These are phyloP conservation scores for Vaccinium macrocarpon DNA, from an alignment of 148 eudicot genomes.

Conservation along the genomic window DNA sequence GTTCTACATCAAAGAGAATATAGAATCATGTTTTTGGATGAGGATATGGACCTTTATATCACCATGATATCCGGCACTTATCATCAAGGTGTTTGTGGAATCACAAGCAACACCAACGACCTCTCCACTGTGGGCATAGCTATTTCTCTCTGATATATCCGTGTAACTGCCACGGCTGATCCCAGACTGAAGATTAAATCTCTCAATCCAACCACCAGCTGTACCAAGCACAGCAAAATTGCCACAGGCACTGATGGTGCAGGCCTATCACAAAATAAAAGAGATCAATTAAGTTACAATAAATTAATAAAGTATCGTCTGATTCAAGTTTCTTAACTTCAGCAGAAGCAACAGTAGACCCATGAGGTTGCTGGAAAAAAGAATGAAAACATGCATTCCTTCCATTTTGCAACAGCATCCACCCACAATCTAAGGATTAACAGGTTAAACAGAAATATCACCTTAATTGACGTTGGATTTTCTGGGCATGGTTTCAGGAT, in stretches of 20 bases:
- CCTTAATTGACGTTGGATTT: conserved; percentile 70
- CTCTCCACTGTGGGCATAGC: conserved; percentile 79
- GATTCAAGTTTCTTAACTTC: conserved; percentile 2
- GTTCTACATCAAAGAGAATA: neutral
- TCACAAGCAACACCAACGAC: conserved; percentile 95
- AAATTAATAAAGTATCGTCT: neutral
- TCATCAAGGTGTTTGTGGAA: conserved; percentile 79
- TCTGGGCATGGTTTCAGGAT: conserved; percentile 73
- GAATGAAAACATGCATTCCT: neutral
- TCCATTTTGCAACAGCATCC: neutral
- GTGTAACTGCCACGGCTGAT: conserved; percentile 82
- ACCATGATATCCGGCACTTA: conserved; percentile 88
- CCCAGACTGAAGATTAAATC: conserved; percentile 98
- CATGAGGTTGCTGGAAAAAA: neutral
- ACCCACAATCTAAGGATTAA: neutral
- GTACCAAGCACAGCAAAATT: conserved; percentile 92
- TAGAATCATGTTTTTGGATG: neutral
- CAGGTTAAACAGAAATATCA: conserved; percentile 20
- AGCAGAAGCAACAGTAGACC: neutral
- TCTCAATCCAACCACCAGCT: conserved; percentile 95
- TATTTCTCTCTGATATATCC: conserved; percentile 52
- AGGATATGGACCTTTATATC: conserved; percentile 63
- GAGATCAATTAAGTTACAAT: conserved; percentile 5
- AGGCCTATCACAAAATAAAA: conserved; percentile 51
- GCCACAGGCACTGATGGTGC: conserved; percentile 93